A percentile compares a stretch with the other conserved stretches of the same genome.
Conservation (phyloP, 768 basidiomycete genomes). For the Cystobasidium onofrii region DNA sequence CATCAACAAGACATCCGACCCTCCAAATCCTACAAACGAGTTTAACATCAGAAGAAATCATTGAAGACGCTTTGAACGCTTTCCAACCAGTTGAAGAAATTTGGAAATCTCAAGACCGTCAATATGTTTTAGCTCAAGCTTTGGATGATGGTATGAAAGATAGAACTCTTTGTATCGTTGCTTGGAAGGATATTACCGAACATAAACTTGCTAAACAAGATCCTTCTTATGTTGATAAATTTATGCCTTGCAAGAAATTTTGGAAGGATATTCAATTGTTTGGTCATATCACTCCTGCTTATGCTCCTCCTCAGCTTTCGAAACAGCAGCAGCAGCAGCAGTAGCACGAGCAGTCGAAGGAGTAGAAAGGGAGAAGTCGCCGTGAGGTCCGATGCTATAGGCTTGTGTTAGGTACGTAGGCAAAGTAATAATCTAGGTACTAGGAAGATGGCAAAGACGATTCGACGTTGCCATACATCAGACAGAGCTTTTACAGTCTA, state of each 20-base stretch:
- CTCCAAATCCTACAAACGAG: conserved; percentile 5
- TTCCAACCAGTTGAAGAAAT: background rate
- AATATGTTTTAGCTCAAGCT: background rate
- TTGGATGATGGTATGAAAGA: background rate
- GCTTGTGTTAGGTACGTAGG: too few species aligned
- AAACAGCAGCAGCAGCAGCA: too few species aligned
- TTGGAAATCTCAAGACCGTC: background rate
- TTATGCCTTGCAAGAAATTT: background rate
- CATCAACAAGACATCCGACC: background rate
- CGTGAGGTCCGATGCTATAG: too few species aligned
- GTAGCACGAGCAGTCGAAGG: background rate
- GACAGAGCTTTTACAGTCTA: too few species aligned
- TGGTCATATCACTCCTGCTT: conserved; percentile 19
- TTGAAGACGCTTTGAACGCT: background rate
- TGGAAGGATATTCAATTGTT: conserved; percentile 10
- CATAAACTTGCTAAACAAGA: conserved; percentile 4
- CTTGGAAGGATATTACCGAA: conserved; percentile 23
- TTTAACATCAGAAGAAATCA: background rate
- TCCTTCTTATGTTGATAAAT: background rate
- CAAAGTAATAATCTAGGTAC: too few species aligned
- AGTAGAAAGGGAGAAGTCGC: too few species aligned
- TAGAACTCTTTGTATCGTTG: conserved; percentile 1
- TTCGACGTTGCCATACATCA: too few species aligned
- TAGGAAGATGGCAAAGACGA: too few species aligned
- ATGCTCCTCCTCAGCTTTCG: background rate